These are phyloP conservation scores for Vanilla planifolia DNA, from an alignment of 106 monocot genomes.

Conservation along the genomic window DNA sequence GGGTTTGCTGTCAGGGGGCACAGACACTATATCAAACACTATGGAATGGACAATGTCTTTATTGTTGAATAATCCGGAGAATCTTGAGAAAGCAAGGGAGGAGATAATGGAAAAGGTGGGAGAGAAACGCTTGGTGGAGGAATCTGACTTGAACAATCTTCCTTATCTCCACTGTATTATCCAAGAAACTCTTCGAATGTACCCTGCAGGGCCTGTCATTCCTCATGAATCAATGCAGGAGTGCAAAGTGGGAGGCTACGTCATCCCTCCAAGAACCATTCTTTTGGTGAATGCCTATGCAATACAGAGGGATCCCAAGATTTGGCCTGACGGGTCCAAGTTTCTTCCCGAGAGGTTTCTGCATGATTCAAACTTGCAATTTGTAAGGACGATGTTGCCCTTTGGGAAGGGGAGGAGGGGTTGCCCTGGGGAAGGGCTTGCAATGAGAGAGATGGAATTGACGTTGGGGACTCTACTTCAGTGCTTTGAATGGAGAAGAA, in stretches of 20 bases:
- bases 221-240: not conserved
- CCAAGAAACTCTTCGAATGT: constrained; percentile 6
- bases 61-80: constrained; percentile 13
- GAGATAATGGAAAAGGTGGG: constrained; percentile 9
- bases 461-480: constrained; percentile 10
- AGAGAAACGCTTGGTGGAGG: not conserved
- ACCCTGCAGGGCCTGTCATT: constrained; percentile 9
- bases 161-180: constrained; percentile 12
- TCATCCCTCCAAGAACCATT: constrained; percentile 8
- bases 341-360: constrained; percentile 17
- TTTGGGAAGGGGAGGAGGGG: constrained; percentile 19
- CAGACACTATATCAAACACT: constrained; percentile 5
- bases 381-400: not conserved
- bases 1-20: constrained; percentile 10
- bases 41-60: constrained; percentile 21
- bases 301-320: constrained; percentile 10
- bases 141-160: constrained; percentile 15
- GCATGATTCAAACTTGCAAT: not conserved
- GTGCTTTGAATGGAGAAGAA: constrained; percentile 15
- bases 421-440: constrained; percentile 14
- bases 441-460: constrained; percentile 1
- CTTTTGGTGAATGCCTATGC: constrained; percentile 15
- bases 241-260: constrained; percentile 8
- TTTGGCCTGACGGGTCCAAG: not conserved
- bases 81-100: not conserved